These are phyloP conservation scores for Pelargonium nanum DNA, from an alignment of 345 rosid species.

Conservation along the genomic window DNA sequence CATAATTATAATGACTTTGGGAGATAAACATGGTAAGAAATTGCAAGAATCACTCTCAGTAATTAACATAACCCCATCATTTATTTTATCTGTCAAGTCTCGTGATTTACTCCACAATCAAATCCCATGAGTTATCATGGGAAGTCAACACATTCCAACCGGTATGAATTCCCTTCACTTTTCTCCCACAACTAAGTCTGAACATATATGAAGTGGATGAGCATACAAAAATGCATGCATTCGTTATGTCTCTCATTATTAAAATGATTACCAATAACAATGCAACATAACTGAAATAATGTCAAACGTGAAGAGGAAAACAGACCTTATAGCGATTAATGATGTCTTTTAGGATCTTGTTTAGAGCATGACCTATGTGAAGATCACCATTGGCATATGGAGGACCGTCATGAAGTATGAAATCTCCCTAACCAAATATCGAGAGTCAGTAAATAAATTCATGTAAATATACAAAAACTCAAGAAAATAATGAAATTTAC, in stretches of 20 bases:
- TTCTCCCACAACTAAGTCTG: not conserved
- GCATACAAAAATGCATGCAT: not conserved
- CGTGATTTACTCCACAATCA: not conserved
- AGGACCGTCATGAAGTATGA: constrained; percentile 95
- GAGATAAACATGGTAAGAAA: no score
- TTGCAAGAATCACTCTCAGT: no score
- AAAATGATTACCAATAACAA: not conserved
- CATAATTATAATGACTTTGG: no score
- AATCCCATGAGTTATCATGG: no score
- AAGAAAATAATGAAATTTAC: constrained; percentile 33
- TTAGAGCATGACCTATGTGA: constrained; percentile 93
- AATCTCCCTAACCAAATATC: constrained; percentile 46
- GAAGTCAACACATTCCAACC: no score
- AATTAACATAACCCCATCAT: no score
- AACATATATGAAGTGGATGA: not conserved
- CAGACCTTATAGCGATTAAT: constrained; percentile 86
- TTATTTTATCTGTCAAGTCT: no score
- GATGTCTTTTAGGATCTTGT: constrained; percentile 91
- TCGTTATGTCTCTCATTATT: not conserved
- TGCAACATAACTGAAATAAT: constrained; percentile 4
- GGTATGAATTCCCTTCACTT: not conserved
- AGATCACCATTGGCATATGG: constrained; percentile 93
- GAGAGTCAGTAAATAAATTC: constrained; percentile 24
- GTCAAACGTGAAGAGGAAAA: constrained; percentile 8
- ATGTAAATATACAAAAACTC: constrained; percentile 9